A percentile compares a stretch with the other conserved stretches of the same genome.
phyloP scores from a whole-genome alignment of 2,329 filamentous ascomycete species.

The Neurospora sp. region DNA sequence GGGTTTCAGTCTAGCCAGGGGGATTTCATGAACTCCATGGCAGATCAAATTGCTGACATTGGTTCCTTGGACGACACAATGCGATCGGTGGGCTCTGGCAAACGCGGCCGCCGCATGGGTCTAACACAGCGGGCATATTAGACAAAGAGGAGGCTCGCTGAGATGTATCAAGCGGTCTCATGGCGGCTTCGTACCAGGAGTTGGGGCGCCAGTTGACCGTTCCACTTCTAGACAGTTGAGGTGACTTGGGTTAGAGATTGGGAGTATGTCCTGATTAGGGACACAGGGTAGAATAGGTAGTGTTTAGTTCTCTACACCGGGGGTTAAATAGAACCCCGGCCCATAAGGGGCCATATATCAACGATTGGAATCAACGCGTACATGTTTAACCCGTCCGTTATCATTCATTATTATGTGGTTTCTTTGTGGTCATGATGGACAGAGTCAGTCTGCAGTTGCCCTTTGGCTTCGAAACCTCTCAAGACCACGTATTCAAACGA shows the following conservation, averaged over 20 bases:
- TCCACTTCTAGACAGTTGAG: neutral
- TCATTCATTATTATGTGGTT: neutral
- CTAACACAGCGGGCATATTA: neutral
- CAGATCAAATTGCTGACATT: conserved; percentile 1
- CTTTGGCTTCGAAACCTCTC: neutral
- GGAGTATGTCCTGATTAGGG: neutral
- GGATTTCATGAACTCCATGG: conserved; percentile 23
- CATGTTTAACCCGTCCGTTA: neutral
- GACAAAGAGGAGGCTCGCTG: neutral
- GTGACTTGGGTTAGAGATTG: neutral
- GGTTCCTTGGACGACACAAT: conserved; percentile 4
- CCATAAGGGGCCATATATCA: neutral
- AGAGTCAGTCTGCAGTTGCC: neutral
- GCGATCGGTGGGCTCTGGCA: neutral
- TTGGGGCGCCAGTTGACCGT: neutral
- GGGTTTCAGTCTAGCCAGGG: conserved; percentile 38
- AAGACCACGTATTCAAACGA: neutral
- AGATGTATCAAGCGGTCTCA: neutral
- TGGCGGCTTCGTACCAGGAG: neutral
- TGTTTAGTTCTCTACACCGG: neutral
- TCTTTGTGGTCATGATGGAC: neutral
- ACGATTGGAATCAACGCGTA: neutral
- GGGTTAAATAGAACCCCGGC: neutral
- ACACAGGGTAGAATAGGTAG: neutral
- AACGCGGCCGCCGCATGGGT: neutral